Percentiles rank a stretch among this genome's conserved stretches.
phyloP scores from a whole-genome alignment of 805 yeast species.

The Blastobotrys americana region DNA sequence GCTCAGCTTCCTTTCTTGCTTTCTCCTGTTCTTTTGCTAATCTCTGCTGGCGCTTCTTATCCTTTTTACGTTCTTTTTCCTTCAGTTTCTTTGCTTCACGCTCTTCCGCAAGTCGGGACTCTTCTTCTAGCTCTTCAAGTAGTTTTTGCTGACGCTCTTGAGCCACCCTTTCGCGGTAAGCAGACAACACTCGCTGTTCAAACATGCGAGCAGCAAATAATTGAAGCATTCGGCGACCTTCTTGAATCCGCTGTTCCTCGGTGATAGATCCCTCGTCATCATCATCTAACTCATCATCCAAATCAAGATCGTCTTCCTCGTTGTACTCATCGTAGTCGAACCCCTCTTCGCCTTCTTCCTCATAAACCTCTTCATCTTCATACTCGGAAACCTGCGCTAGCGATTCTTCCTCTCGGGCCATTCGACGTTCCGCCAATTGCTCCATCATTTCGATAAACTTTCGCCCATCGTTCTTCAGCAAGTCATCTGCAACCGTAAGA shows the following conservation, averaged over 20 bases:
- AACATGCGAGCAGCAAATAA: conserved; percentile 72
- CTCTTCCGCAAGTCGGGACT: conserved; percentile 25
- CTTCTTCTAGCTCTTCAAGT: conserved; percentile 31
- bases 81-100: conserved; percentile 30
- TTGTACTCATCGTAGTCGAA: conserved; percentile 25
- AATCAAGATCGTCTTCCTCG: conserved; percentile 34
- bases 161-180: conserved; percentile 74
- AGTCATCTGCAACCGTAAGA: conserved; percentile 67
- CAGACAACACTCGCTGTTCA: conserved; percentile 62
- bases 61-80: conserved; percentile 37
- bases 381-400: conserved; percentile 12
- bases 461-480: conserved; percentile 69
- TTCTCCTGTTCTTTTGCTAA: conserved; percentile 36
- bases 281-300: conserved; percentile 38
- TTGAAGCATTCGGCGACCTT: conserved; percentile 73
- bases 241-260: conserved; percentile 62
- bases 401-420: conserved; percentile 32
- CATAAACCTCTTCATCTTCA: conserved; percentile 28
- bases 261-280: conserved; percentile 20
- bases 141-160: conserved; percentile 47
- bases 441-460: conserved; percentile 76
- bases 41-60: conserved; percentile 34
- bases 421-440: conserved; percentile 51
- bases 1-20: conserved; percentile 30
- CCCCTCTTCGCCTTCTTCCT: conserved; percentile 29